Percentiles rank a stretch among this genome's conserved stretches.
These are phyloP conservation scores for Novakomyces olei DNA, from an alignment of 805 yeast species.

Conservation along the genomic window DNA sequence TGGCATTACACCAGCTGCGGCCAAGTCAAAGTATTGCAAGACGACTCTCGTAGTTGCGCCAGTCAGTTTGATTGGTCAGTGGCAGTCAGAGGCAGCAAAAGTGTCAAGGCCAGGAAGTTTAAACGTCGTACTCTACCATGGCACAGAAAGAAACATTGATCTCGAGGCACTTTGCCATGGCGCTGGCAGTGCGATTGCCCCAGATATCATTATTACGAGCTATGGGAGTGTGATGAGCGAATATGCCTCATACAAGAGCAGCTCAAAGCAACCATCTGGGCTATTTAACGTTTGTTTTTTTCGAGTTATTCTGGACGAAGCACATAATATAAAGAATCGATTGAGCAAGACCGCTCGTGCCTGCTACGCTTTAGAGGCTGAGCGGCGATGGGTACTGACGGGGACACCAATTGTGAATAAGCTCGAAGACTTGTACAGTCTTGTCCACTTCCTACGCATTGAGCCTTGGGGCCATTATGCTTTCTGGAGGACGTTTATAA, in stretches of 20 bases:
- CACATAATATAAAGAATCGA: conserved; percentile 68
- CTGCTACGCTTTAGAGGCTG: conserved; percentile 38
- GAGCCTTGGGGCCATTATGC: conserved; percentile 78
- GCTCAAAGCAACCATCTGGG: conserved; percentile 20
- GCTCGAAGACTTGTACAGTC: conserved; percentile 63
- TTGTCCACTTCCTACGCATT: conserved; percentile 49
- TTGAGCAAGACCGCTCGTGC: conserved; percentile 62
- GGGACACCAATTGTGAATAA: conserved; percentile 86
- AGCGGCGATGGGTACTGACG: conserved; percentile 63
- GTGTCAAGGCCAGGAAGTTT: conserved; percentile 17
- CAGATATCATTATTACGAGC: conserved; percentile 59
- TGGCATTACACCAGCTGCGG: background rate
- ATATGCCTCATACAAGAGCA: conserved; percentile 24
- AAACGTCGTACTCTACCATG: conserved; percentile 41
- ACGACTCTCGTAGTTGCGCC: conserved; percentile 73
- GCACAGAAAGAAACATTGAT: conserved; percentile 32
- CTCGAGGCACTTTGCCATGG: conserved; percentile 25
- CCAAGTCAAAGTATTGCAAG: conserved; percentile 12
- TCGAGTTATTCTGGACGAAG: conserved; percentile 69
- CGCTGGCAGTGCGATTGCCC: conserved; percentile 12
- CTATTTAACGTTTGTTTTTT: conserved; percentile 52
- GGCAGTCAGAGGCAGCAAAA: conserved; percentile 61
- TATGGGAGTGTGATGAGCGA: conserved; percentile 74
- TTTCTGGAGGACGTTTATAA: conserved; percentile 71
- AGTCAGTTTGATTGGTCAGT: conserved; percentile 74